phyloP scores from a whole-genome alignment of 2,329 filamentous ascomycete species.

The Ophiostoma triangulosporum region DNA sequence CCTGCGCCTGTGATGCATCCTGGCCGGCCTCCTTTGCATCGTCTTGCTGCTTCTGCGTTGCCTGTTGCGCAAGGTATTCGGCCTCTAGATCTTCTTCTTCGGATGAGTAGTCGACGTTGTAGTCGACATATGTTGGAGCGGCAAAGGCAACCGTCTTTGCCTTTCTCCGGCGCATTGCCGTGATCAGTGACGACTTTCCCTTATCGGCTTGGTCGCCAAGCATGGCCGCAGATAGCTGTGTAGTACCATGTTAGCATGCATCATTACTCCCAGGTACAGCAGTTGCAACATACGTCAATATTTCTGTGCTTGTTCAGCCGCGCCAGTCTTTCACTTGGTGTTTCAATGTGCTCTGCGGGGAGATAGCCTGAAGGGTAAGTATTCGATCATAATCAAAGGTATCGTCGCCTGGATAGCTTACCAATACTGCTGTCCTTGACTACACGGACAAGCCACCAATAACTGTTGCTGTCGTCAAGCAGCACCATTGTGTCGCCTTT shows the following conservation, averaged over 20 bases:
- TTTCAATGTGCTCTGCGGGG: conserved; percentile 96
- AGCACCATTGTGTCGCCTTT: conserved; percentile 99
- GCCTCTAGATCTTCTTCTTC: conserved; percentile 51
- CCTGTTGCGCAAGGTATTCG: conserved; percentile 20
- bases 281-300: conserved; percentile 61
- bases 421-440: conserved; percentile 95
- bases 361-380: conserved; percentile 58
- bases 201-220: conserved; percentile 57
- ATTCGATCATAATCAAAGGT: not conserved
- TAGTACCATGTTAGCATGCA: not conserved
- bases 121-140: conserved; percentile 75
- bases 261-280: too few relatives aligned
- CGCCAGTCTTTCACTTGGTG: conserved; percentile 84
- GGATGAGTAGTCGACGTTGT: conserved; percentile 73
- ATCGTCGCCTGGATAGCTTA: conserved; percentile 21
- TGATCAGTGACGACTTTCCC: conserved; percentile 68
- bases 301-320: conserved; percentile 96
- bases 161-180: conserved; percentile 68
- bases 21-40: conserved; percentile 17
- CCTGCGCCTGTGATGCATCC: conserved; percentile 6
- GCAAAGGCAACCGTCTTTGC: conserved; percentile 80
- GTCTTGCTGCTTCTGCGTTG: conserved; percentile 17
- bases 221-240: conserved; percentile 48
- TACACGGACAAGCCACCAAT: conserved; percentile 97
- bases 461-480: conserved; percentile 96